Evolutionary conservation across 2,329 filamentous ascomycete genomes (phyloP).

Genomic region (Samsoniella hepiali): DNA sequence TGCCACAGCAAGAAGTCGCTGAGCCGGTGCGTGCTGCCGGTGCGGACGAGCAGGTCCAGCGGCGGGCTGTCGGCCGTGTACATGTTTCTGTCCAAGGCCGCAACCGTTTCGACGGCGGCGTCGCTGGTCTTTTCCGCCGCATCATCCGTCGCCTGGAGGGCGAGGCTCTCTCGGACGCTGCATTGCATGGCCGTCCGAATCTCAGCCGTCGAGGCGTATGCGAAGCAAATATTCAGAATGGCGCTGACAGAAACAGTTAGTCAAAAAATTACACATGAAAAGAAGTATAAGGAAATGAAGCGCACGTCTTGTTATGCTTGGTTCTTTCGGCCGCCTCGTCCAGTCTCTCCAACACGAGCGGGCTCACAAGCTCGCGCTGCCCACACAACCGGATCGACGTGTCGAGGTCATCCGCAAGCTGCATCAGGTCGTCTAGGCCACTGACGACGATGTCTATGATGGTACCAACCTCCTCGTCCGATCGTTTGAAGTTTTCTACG

Average conservation of each 20-base stretch:
- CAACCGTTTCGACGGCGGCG: constrained; percentile 55
- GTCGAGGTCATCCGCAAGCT: constrained; percentile 77
- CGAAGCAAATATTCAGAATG: constrained; percentile 55
- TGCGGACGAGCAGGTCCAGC: constrained; percentile 80
- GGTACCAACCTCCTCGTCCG: constrained; percentile 85
- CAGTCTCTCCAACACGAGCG: constrained; percentile 77
- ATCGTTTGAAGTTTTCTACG: constrained; percentile 92
- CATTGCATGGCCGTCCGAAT: background rate
- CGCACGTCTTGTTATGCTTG: constrained; percentile 68
- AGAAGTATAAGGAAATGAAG: background rate
- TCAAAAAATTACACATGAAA: background rate
- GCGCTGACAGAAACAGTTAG: constrained; percentile 31
- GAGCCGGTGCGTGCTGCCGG: constrained; percentile 77
- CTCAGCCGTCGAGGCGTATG: background rate
- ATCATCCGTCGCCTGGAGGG: constrained; percentile 42
- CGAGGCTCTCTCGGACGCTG: constrained; percentile 41
- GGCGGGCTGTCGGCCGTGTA: constrained; percentile 77
- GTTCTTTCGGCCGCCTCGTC: constrained; percentile 77
- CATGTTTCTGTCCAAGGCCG: constrained; percentile 73
- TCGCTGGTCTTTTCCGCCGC: constrained; percentile 39
- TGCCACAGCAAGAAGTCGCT: constrained; percentile 97
- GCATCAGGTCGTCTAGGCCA: constrained; percentile 80
- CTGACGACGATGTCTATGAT: constrained; percentile 91
- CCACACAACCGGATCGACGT: constrained; percentile 76
- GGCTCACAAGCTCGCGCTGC: constrained; percentile 69